Evolutionary conservation across 148 eudicot species (phyloP), one percentile per base, ranked within the genome.

Genomic region (Dysphania ambrosioides): DNA sequence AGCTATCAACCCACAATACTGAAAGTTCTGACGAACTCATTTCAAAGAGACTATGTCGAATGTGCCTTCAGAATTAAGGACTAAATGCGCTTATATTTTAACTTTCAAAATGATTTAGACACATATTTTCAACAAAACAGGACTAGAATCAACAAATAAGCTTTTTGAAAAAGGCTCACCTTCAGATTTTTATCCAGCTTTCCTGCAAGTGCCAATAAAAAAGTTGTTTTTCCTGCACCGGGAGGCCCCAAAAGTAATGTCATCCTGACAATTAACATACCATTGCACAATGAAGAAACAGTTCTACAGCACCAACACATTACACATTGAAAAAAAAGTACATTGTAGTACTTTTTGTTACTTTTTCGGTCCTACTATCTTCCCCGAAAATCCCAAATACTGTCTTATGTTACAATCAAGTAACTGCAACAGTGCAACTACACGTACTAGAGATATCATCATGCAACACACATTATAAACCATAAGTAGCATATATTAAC

Each of bases 181-280:
- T 75, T 86, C 10, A 91, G 79, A 53, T 83, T 77, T 68, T 79
- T 62, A 66, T 86, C 89, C 72, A 85, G 90, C 80, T 82, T 86
- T 71, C 89, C 90, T 6, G 97, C 86, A 65, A 91, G 84, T 68
- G 91, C 89, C 47, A 72, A 49, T 55, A 91, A 75, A 23, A 91
- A 68, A 19, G 93, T 89, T 24, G 97, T 91, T 77, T 91, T 91
- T 21, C 97, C 97, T 51, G 97, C 78, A 77, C 90, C 87, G 18
- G 96, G 96, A 70, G 96, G 96, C 58, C 96, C 96, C 71, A 91
- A 76, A 80, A 91, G 92, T 71, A 91, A 82, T 41, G 92, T 87
- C 87, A 90, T 84, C 89, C 96, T 90, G 53, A 63, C 34, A 73
- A 63, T 77, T 19, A 51, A 71, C 68, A 44, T 55, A 60, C 18